Percentiles rank a stretch among this genome's conserved stretches.
These are phyloP conservation scores for Microascus cirrosus DNA, from an alignment of 2,329 filamentous ascomycete genomes.

Conservation along the genomic window DNA sequence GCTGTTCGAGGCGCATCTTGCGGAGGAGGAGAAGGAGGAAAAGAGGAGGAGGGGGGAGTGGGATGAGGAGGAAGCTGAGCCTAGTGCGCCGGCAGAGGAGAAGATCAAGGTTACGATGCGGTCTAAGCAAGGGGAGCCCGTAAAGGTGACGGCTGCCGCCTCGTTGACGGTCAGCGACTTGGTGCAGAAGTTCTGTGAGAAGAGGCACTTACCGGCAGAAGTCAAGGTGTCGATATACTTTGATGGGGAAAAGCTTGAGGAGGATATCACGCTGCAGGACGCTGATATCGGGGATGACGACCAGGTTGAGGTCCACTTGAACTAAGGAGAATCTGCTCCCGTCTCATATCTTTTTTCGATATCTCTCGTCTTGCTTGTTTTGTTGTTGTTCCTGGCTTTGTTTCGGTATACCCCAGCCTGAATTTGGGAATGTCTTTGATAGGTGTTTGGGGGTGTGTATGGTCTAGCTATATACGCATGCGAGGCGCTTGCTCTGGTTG, in stretches of 20 bases:
- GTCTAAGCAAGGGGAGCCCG: conserved; percentile 35
- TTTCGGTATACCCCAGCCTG: background rate
- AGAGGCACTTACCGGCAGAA: conserved; percentile 36
- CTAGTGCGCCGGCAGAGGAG: conserved; percentile 11
- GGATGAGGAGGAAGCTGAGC: conserved; percentile 18
- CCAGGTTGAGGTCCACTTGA: conserved; percentile 61
- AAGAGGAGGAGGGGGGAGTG: conserved; percentile 28
- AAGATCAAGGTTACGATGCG: conserved; percentile 42
- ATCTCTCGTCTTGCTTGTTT: background rate
- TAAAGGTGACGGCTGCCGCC: conserved; percentile 37
- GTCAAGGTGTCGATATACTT: conserved; percentile 53
- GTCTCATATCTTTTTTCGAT: background rate
- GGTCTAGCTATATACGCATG: too few species aligned
- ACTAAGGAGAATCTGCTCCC: conserved; percentile 9
- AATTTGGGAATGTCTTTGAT: background rate
- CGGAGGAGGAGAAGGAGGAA: conserved; percentile 34
- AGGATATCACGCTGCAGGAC: conserved; percentile 47
- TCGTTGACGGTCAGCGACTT: conserved; percentile 53
- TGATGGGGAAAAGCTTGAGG: conserved; percentile 63
- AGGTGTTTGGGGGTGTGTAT: background rate
- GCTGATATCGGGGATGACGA: conserved; percentile 68
- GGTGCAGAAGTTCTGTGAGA: conserved; percentile 47
- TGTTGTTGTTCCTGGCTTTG: background rate
- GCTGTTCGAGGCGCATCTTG: conserved; percentile 37
- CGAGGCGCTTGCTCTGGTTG: too few species aligned